Base-by-base conservation (phyloP, 169 alveolate species). In the Cryptosporidium viatorum region DNA sequence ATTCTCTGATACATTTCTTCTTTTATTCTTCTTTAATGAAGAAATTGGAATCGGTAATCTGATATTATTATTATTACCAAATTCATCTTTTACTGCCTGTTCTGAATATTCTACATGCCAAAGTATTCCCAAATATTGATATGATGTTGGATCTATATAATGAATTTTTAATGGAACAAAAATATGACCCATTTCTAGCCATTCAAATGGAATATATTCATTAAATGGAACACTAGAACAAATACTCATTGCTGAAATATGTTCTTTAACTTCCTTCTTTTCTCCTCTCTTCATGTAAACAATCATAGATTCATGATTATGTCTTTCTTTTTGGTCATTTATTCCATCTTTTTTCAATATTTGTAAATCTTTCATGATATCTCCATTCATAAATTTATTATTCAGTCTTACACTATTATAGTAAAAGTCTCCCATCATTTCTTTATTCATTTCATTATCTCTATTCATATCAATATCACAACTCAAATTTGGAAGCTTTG, bases 91-190 rank as follows among this genome's bases (percentile, higher is more conserved):
- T 9, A 8, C 16, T 37, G 9, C 62, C 12, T 43, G 26, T 14
- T 74, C 73, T 16, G 73, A 45, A 48, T 62, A 80, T 5, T 80
- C 89, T 8, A 80, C 75, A 62, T 80, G 89, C 89, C 89, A 80
- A 35, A 80, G 68, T 29, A 80, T 62, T 10, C 89, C 89, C 41
- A 80, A 45, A 62, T 62, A 80, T 29, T 80, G 89, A 80, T 80
- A 80, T 2, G 89, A 62, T 39, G 75, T 62, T 23, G 89, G 75
- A 43, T 80, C 80, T 62, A 80, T 80, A 43, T 59, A 80, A 67
- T 80, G 73, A 26, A 80, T 39, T 33, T 31, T 80, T 18, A 80
- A 43, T 21, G 89, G 89, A 18, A 80, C 89, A 80, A 80, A 80
- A 59, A 80, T 45, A 65, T 65, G 23, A 4, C 75, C 89, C 2